Evolutionary conservation across 129 eudicot species (phyloP), one percentile per base, ranked within the genome.

Genomic region (Lonicera japonica): DNA sequence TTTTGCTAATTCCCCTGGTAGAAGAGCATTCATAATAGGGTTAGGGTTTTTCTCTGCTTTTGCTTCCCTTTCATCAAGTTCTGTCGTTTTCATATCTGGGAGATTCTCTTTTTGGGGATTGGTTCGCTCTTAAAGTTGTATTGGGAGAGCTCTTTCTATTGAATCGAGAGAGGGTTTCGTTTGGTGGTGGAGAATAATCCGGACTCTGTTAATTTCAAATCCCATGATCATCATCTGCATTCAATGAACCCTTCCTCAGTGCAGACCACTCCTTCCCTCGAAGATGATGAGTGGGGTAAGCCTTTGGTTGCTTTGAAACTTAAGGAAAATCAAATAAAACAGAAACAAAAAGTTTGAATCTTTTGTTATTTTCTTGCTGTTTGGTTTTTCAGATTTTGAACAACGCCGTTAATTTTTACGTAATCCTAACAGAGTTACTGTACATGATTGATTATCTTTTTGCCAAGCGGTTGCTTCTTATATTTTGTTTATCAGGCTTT

Each of bases 211-310:
- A 51, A 59, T 57, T n/a, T 47, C 47, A 39, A 71, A 45, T 54
- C 72, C 80, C 72, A 81, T 85, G 83, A 66, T 70, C 83, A 66
- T 70, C 83, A 24, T 61, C 75, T 55, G 73, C 72, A 34, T 65
- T 57, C 65, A 67, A 86, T 86, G 95, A 90, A 87, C 51, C 72
- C 69, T 24, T 72, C 80, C 54, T 57, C 81, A 54, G 72, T 72
- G 67, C 90, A 77, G 53, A 57, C 78, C 81, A 56, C 79, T 72
- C 80, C 85, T 75, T 36, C 79, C 8, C 20, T 71, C 34, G 79
- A 75, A 34, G 95, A 83, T 54, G 87, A 80, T 54, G 87, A 80
- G 74, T 87, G 95, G 95, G 95, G 95, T 87, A 79, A 56, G 71
- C 58, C 20, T 58, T 14, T 29, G 36, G 36, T 29, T 29, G 36